phyloP scores from a whole-genome alignment of 169 alveolate genomes.

The Cryptosporidium sp. region DNA sequence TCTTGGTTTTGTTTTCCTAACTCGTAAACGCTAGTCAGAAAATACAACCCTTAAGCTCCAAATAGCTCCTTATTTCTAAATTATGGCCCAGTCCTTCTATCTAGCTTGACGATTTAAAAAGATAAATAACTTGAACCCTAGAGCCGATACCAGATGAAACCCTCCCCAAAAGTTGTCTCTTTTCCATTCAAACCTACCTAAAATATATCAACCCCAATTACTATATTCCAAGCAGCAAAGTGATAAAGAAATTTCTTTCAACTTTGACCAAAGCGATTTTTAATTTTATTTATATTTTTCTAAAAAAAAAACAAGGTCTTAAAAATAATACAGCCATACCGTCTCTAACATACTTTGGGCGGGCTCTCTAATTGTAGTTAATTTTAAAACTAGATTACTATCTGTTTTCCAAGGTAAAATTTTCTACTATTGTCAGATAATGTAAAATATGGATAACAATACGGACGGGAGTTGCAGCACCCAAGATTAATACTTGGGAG shows the following conservation, averaged over 20 bases:
- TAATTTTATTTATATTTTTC: slow-evolving; percentile 14
- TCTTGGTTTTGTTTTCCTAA: neutral
- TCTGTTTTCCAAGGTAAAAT: slow-evolving; percentile 52
- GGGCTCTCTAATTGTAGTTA: neutral
- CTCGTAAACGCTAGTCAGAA: neutral
- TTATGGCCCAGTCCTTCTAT: neutral
- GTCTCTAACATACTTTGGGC: slow-evolving; percentile 34
- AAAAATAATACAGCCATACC: neutral
- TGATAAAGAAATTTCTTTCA: neutral
- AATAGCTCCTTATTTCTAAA: neutral
- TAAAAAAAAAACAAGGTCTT: neutral
- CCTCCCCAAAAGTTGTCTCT: neutral
- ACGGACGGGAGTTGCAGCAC: neutral
- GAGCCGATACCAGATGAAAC: neutral
- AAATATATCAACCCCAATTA: neutral
- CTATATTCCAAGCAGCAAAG: neutral
- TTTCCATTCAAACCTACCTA: slow-evolving; percentile 43
- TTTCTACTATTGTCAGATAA: slow-evolving; percentile 8
- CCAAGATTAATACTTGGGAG: slow-evolving; percentile 33
- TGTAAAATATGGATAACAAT: neutral
- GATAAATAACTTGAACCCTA: neutral
- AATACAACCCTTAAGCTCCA: neutral
- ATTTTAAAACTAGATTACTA: slow-evolving; percentile 21
- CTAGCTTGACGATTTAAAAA: neutral
- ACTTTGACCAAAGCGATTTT: neutral